Conservation (phyloP, 257 asterid species). For the Solanum appendiculatum region DNA sequence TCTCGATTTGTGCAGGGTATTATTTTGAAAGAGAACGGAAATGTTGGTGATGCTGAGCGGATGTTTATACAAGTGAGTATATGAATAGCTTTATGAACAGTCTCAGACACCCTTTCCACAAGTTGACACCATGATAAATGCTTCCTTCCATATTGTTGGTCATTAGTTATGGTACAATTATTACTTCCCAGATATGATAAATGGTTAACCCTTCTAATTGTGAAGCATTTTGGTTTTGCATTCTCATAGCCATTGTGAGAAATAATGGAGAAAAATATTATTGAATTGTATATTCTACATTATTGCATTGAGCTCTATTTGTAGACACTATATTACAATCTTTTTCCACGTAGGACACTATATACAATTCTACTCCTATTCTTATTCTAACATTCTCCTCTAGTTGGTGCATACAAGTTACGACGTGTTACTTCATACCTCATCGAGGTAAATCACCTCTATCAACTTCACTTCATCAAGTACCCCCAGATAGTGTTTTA, state of each 20-base stretch:
- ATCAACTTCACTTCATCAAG: background rate
- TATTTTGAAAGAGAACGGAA: slow-evolving; percentile 77
- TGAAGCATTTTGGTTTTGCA: background rate
- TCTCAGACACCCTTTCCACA: background rate
- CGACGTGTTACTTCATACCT: background rate
- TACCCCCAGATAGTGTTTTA: background rate
- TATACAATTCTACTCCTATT: background rate
- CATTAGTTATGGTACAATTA: background rate
- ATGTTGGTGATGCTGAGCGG: slow-evolving; percentile 83
- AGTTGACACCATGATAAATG: background rate
- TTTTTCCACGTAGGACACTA: background rate
- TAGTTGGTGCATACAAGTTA: background rate
- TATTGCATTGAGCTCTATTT: background rate
- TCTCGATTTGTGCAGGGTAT: slow-evolving; percentile 55
- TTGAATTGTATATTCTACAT: background rate
- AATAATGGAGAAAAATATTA: no score
- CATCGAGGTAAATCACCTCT: background rate
- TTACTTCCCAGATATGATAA: background rate
- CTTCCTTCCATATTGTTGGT: background rate
- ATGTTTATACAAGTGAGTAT: slow-evolving; percentile 85
- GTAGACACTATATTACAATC: background rate
- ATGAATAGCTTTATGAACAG: background rate
- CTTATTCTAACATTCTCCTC: background rate
- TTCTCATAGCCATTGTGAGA: background rate
- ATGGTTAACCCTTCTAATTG: background rate